Base-by-base conservation (phyloP, 805 yeast genomes). In the Saccharomycodes ludwigii region DNA sequence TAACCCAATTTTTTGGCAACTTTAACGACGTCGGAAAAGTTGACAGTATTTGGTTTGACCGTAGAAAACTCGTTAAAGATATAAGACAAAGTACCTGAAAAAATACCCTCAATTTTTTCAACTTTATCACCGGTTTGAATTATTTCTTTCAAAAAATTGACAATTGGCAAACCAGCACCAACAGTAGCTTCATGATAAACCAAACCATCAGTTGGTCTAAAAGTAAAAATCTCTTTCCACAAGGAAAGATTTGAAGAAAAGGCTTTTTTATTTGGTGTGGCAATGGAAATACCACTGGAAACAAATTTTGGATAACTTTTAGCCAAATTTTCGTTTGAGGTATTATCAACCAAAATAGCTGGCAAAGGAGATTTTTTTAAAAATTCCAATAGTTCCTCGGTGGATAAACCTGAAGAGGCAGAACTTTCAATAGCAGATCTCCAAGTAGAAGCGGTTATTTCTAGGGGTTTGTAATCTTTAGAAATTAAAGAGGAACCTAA, bases 171-270 rank as follows among this genome's bases (percentile, higher is more conserved):
- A 36, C 97, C 99, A 26, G 99, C 99, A 52, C 97, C 97, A 37
- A 91, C 97, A 6, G 96, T 84, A 31, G 98, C 94, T 66, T 91
- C 99, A 52, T 91, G 98, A 66, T 85, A 88, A 27, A 85, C 94
- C 40, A 88, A 66, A 30, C 75, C 76, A 28, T 68, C 65, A 22
- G 64, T 61, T 29, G 69, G 65, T 24, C 62, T 58, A 23, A 64
- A 66, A 21, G 79, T 68, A 47, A 82, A 82, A 34, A 91, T 73
- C 31, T 68, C 66, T 35, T 82, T 70, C 96, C 97, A 91, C 9
- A 76, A 59, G 16, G 62, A 55, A 39, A 80, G 58, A 34, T 73
- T 78, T 26, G 85, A 68, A 7, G 96, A 85, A 52, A 91, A 91
- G 0, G 94, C 99, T 67, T 91, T 91, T 61, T 91, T 91, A 68